A percentile compares a stretch with the other conserved stretches of the same genome.
Evolutionary conservation across 139 green algal species (phyloP).

Genomic region (Pedinophyceae sp.): DNA sequence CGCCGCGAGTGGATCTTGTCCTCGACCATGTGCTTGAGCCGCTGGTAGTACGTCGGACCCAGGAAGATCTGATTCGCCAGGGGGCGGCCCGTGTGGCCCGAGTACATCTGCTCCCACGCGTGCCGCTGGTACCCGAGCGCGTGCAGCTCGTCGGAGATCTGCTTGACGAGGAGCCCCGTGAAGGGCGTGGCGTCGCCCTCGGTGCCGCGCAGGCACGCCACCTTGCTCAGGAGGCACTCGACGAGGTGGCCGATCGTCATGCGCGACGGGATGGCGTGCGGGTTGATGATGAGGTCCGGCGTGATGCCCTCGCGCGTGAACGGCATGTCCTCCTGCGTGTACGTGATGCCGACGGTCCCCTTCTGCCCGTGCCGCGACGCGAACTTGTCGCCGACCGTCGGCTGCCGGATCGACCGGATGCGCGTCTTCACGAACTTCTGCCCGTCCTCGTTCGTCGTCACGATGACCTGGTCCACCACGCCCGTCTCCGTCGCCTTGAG

Average conservation of each 20-base stretch:
- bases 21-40: constrained; percentile 98
- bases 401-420: constrained; percentile 83
- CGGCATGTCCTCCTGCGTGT: constrained; percentile 76
- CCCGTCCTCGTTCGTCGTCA: constrained; percentile 80
- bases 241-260: constrained; percentile 99
- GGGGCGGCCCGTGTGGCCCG: constrained; percentile 70
- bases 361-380: constrained; percentile 91
- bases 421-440: constrained; percentile 90
- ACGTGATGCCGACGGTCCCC: constrained; percentile 93
- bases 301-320: constrained; percentile 73
- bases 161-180: constrained; percentile 70
- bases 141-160: constrained; percentile 29
- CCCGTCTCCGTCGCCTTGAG: constrained; percentile 34
- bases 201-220: constrained; percentile 55
- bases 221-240: constrained; percentile 95
- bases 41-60: constrained; percentile 98
- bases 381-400: constrained; percentile 99
- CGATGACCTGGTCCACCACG: constrained; percentile 42
- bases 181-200: constrained; percentile 98
- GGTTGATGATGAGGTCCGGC: constrained; percentile 97
- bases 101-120: constrained; percentile 95
- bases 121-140: constrained; percentile 58
- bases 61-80: constrained; percentile 70
- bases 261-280: constrained; percentile 92
- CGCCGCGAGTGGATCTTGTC: constrained; percentile 90